A percentile compares a stretch with the other conserved stretches of the same genome.
These are phyloP conservation scores for Ascosphaera acerosa DNA, from an alignment of 2,329 filamentous ascomycete species.

Conservation along the genomic window DNA sequence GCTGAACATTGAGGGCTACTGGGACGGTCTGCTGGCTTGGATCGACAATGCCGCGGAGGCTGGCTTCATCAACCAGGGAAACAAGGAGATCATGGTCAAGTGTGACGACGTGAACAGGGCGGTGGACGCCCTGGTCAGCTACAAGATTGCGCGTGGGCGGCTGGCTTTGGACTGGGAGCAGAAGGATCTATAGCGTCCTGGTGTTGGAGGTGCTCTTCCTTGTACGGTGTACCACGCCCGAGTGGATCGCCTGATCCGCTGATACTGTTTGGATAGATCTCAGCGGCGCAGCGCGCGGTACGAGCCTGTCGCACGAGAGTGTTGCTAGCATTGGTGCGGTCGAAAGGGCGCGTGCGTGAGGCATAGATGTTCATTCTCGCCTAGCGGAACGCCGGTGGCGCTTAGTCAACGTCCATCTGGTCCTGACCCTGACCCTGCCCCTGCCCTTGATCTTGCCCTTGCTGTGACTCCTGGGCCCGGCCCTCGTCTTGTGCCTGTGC, in stretches of 20 bases:
- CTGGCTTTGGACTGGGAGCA: constrained; percentile 64
- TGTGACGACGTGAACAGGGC: constrained; percentile 48
- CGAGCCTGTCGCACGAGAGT: not conserved
- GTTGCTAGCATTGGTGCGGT: constrained; percentile 1
- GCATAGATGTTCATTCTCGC: not conserved
- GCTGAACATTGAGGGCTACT: constrained; percentile 75
- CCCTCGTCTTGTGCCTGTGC: too few relatives aligned
- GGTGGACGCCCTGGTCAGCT: constrained; percentile 41
- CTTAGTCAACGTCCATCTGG: constrained; percentile 2
- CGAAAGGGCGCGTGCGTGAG: not conserved
- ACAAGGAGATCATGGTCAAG: constrained; percentile 54
- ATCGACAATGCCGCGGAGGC: constrained; percentile 46
- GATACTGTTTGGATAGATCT: constrained; percentile 2
- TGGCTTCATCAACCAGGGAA: constrained; percentile 49
- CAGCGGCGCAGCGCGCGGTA: not conserved
- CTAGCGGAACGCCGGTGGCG: not conserved
- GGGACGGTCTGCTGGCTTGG: constrained; percentile 68
- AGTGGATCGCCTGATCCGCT: not conserved
- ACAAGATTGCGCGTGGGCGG: constrained; percentile 47
- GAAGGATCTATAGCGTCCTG: constrained; percentile 12
- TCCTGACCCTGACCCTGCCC: constrained; percentile 2
- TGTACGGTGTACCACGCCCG: not conserved
- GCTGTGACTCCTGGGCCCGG: constrained; percentile 21
- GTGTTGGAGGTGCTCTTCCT: not conserved
- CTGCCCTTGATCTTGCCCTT: constrained; percentile 1